A percentile compares a stretch with the other conserved stretches of the same genome.
Evolutionary conservation across 1,284 basidiomycete species (phyloP).

Genomic region (Puccinia hordei): DNA sequence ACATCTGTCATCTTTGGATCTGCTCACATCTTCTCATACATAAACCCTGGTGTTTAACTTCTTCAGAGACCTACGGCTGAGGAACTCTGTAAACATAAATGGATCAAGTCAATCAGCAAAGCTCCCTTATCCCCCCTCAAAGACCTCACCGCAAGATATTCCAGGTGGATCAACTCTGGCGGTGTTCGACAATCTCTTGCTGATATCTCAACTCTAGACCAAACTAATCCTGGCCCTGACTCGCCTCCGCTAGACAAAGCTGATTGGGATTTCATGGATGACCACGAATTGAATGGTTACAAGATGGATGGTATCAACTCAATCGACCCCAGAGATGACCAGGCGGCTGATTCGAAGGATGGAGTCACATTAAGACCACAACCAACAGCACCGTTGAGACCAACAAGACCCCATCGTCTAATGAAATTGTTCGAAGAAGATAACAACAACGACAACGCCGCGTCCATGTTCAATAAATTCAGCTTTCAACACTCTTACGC

Average conservation of each 20-base stretch:
- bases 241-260: constrained; percentile 32
- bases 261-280: constrained; percentile 50
- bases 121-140: constrained; percentile 72
- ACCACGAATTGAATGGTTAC: constrained; percentile 7
- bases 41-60: no score
- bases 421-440: constrained; percentile 48
- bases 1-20: not conserved
- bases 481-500: constrained; percentile 1
- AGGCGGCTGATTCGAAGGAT: constrained; percentile 26
- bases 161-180: constrained; percentile 75
- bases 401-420: constrained; percentile 25
- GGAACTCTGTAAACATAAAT: constrained; percentile 84
- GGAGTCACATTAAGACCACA: constrained; percentile 23
- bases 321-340: constrained; percentile 1
- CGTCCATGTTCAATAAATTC: constrained; percentile 21
- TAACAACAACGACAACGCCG: not conserved
- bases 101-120: constrained; percentile 81
- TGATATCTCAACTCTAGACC: constrained; percentile 59
- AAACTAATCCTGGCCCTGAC: not conserved
- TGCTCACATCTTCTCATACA: not conserved
- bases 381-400: not conserved
- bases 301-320: constrained; percentile 6
- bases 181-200: constrained; percentile 79
- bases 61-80: constrained; percentile 79
- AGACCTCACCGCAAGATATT: constrained; percentile 77